Evolutionary conservation across 768 basidiomycete species (phyloP), one percentile per base, ranked within the genome.

Genomic region (Boletus subparvulus): DNA sequence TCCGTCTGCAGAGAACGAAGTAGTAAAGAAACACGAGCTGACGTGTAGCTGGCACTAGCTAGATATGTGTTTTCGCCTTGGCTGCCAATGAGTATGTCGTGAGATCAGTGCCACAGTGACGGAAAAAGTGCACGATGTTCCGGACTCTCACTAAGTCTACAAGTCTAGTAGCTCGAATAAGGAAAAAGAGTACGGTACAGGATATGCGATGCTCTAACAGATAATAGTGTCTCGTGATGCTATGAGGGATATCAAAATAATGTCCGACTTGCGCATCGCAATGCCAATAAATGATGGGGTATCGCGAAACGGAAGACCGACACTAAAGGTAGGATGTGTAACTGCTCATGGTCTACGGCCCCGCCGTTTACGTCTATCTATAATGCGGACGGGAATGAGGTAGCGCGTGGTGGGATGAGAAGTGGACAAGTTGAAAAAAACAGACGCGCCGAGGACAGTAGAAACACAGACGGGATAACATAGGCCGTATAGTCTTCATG

Each of bases 121-220:
- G n/a, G 12, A 56, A 35, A 33, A 24, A 10, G 30, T 32, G 30
- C 30, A 32, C 39, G 54, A 45, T 32, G 16, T 57, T 47, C 33
- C n/a, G 3, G 21, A 37, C 35, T 32, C 47, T 33, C 41, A 43
- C 50, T 17, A 41, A 37, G n/a, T 41, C 53, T 53, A 57, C 61
- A 55, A 32, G 39, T 58, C 60, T 60, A 61, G 40, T 56, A 57
- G 43, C 44, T 61, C 45, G 30, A 72, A 70, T 65, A 73, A 47
- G 51, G 65, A 62, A 69, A 67, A 59, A 58, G 57, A 69, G 67
- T 78, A 74, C 68, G 65, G 67, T 77, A 75, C 75, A 74, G 51
- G 73, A 72, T 79, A 74, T 84, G 82, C 82, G 83, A 83, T 84
- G 84, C 84, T 86, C 84, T 84, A 83, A 64, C 65, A 72, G 66